Evolutionary conservation across 2,329 filamentous ascomycete genomes (phyloP).

Genomic region (Bipolaris cookei): DNA sequence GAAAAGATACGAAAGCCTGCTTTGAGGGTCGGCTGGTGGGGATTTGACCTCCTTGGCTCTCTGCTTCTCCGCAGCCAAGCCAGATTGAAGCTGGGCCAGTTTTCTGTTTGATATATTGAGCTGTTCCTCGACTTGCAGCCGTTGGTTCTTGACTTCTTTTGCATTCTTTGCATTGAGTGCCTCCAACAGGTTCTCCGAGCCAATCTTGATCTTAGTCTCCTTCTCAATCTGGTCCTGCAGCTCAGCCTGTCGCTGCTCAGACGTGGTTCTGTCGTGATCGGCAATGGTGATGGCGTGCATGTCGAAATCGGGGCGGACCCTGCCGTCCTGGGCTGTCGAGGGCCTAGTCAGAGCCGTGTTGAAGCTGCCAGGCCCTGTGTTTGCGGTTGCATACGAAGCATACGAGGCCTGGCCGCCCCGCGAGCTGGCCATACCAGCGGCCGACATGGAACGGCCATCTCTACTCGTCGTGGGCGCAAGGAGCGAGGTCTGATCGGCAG

Average conservation of each 20-base stretch:
- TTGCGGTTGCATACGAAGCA: slow-evolving; percentile 70
- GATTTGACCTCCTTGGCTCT: slow-evolving; percentile 61
- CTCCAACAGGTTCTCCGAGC: slow-evolving; percentile 96
- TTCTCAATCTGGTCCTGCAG: slow-evolving; percentile 88
- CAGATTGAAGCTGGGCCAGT: slow-evolving; percentile 64
- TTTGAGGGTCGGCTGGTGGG: slow-evolving; percentile 54
- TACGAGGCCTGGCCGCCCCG: slow-evolving; percentile 68
- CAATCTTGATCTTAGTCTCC: slow-evolving; percentile 97
- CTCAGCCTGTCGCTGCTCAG: slow-evolving; percentile 75
- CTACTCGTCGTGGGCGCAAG: slow-evolving; percentile 55
- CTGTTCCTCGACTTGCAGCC: slow-evolving; percentile 72
- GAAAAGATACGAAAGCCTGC: slow-evolving; percentile 64
- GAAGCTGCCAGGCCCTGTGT: slow-evolving; percentile 78
- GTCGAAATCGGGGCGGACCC: slow-evolving; percentile 63
- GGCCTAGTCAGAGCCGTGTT: slow-evolving; percentile 79
- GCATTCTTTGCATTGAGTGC: slow-evolving; percentile 92
- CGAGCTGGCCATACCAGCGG: slow-evolving; percentile 63
- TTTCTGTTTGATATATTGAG: slow-evolving; percentile 84
- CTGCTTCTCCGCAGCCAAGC: slow-evolving; percentile 66
- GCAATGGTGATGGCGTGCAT: slow-evolving; percentile 61
- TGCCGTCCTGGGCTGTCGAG: slow-evolving; percentile 68
- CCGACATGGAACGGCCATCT: slow-evolving; percentile 63
- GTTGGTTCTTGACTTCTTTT: slow-evolving; percentile 82
- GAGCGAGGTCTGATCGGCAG: slow-evolving; percentile 49
- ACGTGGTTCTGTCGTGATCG: slow-evolving; percentile 65